Evolutionary conservation across 352 stramenopile genomes (phyloP).

Genomic region (Globisporangium cystogenes): DNA sequence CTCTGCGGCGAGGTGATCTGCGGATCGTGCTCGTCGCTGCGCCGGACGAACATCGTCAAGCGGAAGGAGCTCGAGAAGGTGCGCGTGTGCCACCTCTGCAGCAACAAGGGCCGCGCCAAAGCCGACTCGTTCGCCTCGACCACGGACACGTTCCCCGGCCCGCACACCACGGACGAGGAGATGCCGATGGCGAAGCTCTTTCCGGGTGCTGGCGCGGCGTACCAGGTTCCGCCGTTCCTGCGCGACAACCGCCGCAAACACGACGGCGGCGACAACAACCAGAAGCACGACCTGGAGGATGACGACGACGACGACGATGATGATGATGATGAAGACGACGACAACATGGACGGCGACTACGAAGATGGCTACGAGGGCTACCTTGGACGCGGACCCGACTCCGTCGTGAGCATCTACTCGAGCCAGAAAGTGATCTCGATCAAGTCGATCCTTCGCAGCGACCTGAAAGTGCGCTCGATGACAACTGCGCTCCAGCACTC

Average conservation of each 20-base stretch:
- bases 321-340: constrained; percentile 4
- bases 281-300: not conserved
- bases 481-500: not conserved
- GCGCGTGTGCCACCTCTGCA: constrained; percentile 64
- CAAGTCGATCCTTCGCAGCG: constrained; percentile 27
- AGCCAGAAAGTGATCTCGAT: constrained; percentile 61
- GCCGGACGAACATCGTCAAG: constrained; percentile 26
- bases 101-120: constrained; percentile 38
- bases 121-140: constrained; percentile 24
- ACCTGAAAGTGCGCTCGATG: constrained; percentile 12
- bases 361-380: constrained; percentile 23
- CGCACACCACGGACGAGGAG: constrained; percentile 19
- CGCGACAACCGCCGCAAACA: not conserved
- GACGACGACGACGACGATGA: constrained; percentile 5
- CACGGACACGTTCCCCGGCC: constrained; percentile 19
- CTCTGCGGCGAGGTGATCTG: constrained; percentile 65
- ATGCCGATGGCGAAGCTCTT: constrained; percentile 15
- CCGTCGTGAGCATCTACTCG: constrained; percentile 9
- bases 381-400: constrained; percentile 15
- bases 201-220: not conserved
- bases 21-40: constrained; percentile 40
- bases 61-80: constrained; percentile 42
- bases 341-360: constrained; percentile 11
- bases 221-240: not conserved
- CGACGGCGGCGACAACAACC: not conserved